Base-by-base conservation (phyloP, 2,329 filamentous ascomycete genomes). In the Mycogone perniciosa region DNA sequence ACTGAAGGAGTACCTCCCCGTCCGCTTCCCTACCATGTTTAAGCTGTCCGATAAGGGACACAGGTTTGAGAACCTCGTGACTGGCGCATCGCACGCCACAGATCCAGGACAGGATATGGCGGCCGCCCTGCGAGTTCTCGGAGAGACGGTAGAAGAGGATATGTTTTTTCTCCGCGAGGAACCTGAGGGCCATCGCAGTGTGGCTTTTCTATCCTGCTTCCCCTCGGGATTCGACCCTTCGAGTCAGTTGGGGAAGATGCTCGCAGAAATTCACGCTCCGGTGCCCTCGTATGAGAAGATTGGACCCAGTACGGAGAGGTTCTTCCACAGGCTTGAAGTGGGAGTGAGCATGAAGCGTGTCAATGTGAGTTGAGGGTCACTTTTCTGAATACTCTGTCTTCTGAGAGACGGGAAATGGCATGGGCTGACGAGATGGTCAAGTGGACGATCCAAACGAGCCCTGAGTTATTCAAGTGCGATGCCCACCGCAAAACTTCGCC, bases 241-340 rank as follows among this genome's bases (percentile, higher is more conserved):
- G 0, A 43, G 60, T 2, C 81, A 81, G 61, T 62, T 81, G 30
- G 76, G 75, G 2, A 69, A 71, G 55, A 56, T 70, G 7, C 61
- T 81, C 20, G 62, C 61, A 40, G 74, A 76, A 26, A 75, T 81
- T 8, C 79, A 82, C 50, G 62, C 52, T 11, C 76, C 76, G 0
- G 78, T 81, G 35, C 79, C 79, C 0, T 67, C 67, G 1, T 81
- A 79, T 49, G 72, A 77, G 11, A 79, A 75, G 64, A 79, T 81
- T 30, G 76, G 72, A 0, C 58, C 65, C 0, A 80, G 76, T 52
- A 79, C 81, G 76, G 77, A 81, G 61, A 67, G 70, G 5, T 79
- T 76, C 60, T 80, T 81, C 54, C 57, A 60, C 3, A 71, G 68
- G 44, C 46, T 80, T 0, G 67, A 74, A 48, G 72, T 72, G 1